Evolutionary conservation across 306 rosid genomes (phyloP), one percentile per base, ranked within the genome.

Genomic region (Trifolium fragiferum): DNA sequence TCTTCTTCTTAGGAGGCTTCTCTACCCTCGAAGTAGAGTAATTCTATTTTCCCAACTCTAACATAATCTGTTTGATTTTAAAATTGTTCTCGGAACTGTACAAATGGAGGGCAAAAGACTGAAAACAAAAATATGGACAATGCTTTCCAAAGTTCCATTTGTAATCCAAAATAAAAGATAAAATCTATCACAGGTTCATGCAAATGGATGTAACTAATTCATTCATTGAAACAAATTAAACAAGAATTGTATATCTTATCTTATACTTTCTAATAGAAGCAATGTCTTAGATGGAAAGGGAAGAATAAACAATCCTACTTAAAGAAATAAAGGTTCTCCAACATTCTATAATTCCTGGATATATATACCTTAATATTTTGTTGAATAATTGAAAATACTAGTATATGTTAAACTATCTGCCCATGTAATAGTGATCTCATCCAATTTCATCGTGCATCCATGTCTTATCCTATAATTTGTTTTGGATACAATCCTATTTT

Each of bases 361-460:
- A 47, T 13, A 41, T 35, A 32, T 9, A 55, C 50, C 60, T 27
- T 18, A 35, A 53, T 38, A 32, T 40, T 7, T 35, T 53, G 30
- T 27, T 46, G 60, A 23, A 25, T 60, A 8, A 61, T 44, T 40
- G 27, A 49, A 12, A 75, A 14, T 43, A n/a, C n/a, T n/a, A n/a
- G n/a, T n/a, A n/a, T 30, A 19, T 19, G 59, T 19, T 9, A 53
- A 53, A 25, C 5, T 18, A 53, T 10, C 25, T 51, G 12, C 23
- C 23, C 59, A 18, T 51, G 58, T 50, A 51, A 21, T 51, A 18
- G 27, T 8, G 25, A 54, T 19, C 13, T 18, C 6, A 10, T 54
- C 63, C 35, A 12, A 57, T 57, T 68, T 58, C 7, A 60, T 46
- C 78, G 75, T 78, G 83, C 83, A 69, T 43, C 78, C 78, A 69